Evolutionary conservation across 768 basidiomycete species (phyloP).

Genomic region (Naganishia randhawae): DNA sequence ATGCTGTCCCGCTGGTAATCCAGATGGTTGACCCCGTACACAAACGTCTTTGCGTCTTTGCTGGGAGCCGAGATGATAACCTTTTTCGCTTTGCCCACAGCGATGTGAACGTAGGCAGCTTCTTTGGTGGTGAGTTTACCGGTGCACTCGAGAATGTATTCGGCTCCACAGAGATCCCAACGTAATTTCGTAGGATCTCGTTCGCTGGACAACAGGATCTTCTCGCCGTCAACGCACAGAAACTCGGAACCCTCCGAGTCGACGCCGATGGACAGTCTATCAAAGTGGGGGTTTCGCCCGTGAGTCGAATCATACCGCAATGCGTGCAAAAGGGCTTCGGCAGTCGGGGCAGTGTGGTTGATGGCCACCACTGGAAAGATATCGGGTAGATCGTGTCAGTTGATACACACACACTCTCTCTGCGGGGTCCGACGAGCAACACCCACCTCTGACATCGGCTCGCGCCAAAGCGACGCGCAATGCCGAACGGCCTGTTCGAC

Average conservation of each 20-base stretch:
- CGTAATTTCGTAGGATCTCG: slow-evolving; percentile 46
- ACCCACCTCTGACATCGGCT: slow-evolving; percentile 26
- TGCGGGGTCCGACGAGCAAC: neutral
- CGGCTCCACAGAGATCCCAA: slow-evolving; percentile 45
- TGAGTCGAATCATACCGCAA: slow-evolving; percentile 51
- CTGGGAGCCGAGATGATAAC: slow-evolving; percentile 51
- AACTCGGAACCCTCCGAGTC: slow-evolving; percentile 32
- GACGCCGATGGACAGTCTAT: slow-evolving; percentile 35
- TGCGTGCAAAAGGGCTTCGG: slow-evolving; percentile 46
- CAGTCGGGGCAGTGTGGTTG: slow-evolving; percentile 50
- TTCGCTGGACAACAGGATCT: slow-evolving; percentile 44
- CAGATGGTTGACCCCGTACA: slow-evolving; percentile 49
- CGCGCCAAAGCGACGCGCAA: slow-evolving; percentile 35
- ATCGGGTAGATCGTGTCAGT: too few relatives aligned
- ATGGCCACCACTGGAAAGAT: slow-evolving; percentile 45
- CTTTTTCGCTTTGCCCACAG: slow-evolving; percentile 43
- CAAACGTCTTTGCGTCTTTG: slow-evolving; percentile 43
- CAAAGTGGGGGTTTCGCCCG: slow-evolving; percentile 36
- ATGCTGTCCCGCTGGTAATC: slow-evolving; percentile 36
- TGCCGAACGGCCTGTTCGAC: slow-evolving; percentile 27
- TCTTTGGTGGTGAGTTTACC: slow-evolving; percentile 47
- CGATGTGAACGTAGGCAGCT: slow-evolving; percentile 42
- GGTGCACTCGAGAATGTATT: slow-evolving; percentile 49
- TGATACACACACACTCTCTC: neutral
- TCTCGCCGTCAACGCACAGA: slow-evolving; percentile 35